A percentile compares a stretch with the other conserved stretches of the same genome.
Conservation (phyloP, 1,284 basidiomycete genomes). For the Gymnopus androsaceus region DNA sequence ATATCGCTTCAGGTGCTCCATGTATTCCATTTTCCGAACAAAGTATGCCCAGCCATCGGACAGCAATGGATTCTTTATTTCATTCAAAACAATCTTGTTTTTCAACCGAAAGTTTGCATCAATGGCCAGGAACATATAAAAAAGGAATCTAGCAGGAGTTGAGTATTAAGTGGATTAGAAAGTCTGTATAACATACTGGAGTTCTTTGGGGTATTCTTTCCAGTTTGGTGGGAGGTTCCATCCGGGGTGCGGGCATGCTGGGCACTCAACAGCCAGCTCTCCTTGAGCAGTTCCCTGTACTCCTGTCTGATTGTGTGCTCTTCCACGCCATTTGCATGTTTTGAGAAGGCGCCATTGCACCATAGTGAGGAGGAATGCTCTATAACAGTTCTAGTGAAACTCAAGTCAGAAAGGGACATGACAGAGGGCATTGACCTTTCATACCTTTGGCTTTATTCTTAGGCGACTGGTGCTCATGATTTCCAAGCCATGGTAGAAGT, state of each 20-base stretch:
- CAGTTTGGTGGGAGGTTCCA: constrained; percentile 19
- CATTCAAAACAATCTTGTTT: constrained; percentile 17
- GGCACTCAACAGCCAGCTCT: constrained; percentile 17
- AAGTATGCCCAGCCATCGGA: constrained; percentile 23
- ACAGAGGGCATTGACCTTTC: too few relatives aligned
- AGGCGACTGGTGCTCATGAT: too few relatives aligned
- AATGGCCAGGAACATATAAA: constrained; percentile 17
- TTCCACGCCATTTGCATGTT: too few relatives aligned
- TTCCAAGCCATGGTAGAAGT: too few relatives aligned
- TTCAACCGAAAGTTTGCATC: constrained; percentile 29
- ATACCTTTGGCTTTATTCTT: too few relatives aligned
- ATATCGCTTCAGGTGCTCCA: constrained; percentile 13
- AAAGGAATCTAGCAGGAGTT: constrained; percentile 14
- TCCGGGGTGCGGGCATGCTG: constrained; percentile 22
- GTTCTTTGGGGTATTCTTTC: constrained; percentile 3
- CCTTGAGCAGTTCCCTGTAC: too few relatives aligned
- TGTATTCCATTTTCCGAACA: constrained; percentile 17
- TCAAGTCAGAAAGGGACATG: too few relatives aligned
- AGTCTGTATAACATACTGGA: constrained; percentile 9
- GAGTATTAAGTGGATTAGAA: background rate
- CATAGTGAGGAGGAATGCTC: too few relatives aligned
- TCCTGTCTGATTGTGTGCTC: too few relatives aligned
- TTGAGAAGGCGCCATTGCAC: too few relatives aligned
- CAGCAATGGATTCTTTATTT: constrained; percentile 16
- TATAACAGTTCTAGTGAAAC: too few relatives aligned